Evolutionary conservation across 2,329 filamentous ascomycete species (phyloP).

Genomic region (Penicillium thymicola): DNA sequence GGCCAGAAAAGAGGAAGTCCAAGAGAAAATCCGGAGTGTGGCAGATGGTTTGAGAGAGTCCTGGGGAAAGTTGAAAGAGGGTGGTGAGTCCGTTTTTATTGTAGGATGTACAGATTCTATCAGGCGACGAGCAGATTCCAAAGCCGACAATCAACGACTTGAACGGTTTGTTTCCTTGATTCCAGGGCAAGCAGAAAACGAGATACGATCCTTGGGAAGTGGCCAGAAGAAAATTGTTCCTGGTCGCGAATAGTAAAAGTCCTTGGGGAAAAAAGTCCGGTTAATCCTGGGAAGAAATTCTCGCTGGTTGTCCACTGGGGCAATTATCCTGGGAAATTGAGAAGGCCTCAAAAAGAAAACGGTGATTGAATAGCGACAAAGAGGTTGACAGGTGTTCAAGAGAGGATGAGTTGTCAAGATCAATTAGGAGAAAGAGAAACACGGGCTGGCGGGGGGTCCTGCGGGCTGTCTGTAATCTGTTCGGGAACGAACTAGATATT

Average conservation of each 20-base stretch:
- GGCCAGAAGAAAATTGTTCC: conserved; percentile 15
- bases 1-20: conserved; percentile 25
- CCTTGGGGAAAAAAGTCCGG: conserved; percentile 4
- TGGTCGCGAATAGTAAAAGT: conserved; percentile 10
- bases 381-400: not conserved
- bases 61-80: conserved; percentile 9
- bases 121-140: conserved; percentile 13
- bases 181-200: conserved; percentile 10
- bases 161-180: conserved; percentile 12
- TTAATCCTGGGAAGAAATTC: conserved; percentile 16
- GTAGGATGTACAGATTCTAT: conserved; percentile 21
- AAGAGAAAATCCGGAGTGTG: conserved; percentile 17
- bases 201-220: conserved; percentile 12
- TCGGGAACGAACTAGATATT: conserved; percentile 1
- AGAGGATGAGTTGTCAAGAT: conserved; percentile 3
- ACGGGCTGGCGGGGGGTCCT: not conserved
- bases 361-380: conserved; percentile 4
- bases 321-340: conserved; percentile 21
- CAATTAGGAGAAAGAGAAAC: conserved; percentile 6
- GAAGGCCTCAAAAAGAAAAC: conserved; percentile 3
- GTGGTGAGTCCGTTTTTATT: conserved; percentile 20
- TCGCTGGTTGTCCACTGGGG: conserved; percentile 16
- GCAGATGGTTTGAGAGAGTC: conserved; percentile 11
- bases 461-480: not conserved
- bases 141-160: conserved; percentile 18